Evolutionary conservation across 2,329 filamentous ascomycete species (phyloP).

Genomic region (Penicillium sp.): DNA sequence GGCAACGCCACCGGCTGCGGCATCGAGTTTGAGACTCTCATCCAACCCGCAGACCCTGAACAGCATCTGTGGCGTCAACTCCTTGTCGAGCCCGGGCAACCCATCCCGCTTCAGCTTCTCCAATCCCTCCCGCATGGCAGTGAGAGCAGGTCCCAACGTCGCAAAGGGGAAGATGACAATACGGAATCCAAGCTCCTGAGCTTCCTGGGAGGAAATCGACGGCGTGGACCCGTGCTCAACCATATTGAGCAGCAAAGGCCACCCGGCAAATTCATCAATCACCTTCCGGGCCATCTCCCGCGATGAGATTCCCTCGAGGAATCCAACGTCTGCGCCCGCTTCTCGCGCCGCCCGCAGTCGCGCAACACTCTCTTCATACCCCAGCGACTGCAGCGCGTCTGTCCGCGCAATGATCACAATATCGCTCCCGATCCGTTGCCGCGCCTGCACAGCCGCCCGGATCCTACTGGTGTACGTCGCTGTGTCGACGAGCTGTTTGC

Average conservation of each 20-base stretch:
- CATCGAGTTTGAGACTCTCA: constrained; percentile 44
- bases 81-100: constrained; percentile 30
- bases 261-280: constrained; percentile 38
- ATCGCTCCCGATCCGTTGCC: constrained; percentile 38
- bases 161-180: constrained; percentile 48
- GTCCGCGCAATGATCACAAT: constrained; percentile 49
- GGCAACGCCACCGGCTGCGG: constrained; percentile 38
- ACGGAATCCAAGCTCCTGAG: constrained; percentile 42
- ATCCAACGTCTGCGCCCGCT: constrained; percentile 44
- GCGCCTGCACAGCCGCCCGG: constrained; percentile 39
- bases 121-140: constrained; percentile 38
- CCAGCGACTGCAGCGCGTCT: constrained; percentile 38
- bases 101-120: constrained; percentile 41
- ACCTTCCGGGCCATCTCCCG: constrained; percentile 39
- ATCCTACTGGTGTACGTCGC: constrained; percentile 39
- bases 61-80: constrained; percentile 40
- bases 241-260: constrained; percentile 47
- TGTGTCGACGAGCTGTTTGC: constrained; percentile 41
- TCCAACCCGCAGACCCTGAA: constrained; percentile 48
- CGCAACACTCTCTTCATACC: constrained; percentile 43
- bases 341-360: constrained; percentile 43
- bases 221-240: constrained; percentile 48
- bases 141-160: constrained; percentile 39
- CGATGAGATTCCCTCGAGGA: constrained; percentile 44
- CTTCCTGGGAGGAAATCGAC: constrained; percentile 40